Evolutionary conservation across 2,329 filamentous ascomycete species (phyloP).

Genomic region (Beauveria sp.): DNA sequence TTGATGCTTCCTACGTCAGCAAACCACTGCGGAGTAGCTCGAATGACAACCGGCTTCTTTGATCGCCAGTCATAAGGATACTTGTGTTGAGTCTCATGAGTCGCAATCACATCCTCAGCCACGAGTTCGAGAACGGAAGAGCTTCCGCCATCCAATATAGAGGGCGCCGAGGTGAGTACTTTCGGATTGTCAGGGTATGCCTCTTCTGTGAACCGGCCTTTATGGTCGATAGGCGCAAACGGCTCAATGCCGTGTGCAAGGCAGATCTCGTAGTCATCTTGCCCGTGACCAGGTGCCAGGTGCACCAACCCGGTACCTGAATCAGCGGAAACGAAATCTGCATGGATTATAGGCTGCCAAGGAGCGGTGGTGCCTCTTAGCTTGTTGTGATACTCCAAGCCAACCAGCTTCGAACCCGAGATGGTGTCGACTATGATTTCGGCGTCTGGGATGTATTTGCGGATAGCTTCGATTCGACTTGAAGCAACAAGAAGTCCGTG

Average conservation of each 20-base stretch:
- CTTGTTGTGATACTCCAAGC: slow-evolving; percentile 61
- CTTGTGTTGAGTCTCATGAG: slow-evolving; percentile 74
- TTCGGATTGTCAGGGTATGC: slow-evolving; percentile 65
- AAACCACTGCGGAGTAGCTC: slow-evolving; percentile 97
- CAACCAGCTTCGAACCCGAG: slow-evolving; percentile 56
- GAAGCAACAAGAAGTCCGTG: slow-evolving; percentile 65
- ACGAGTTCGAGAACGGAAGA: slow-evolving; percentile 64
- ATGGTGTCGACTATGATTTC: slow-evolving; percentile 49
- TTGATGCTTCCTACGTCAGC: slow-evolving; percentile 85
- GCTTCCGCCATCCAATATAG: slow-evolving; percentile 64
- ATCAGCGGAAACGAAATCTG: slow-evolving; percentile 79
- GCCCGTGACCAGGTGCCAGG: slow-evolving; percentile 86
- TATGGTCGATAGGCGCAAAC: slow-evolving; percentile 75
- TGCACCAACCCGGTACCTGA: slow-evolving; percentile 97
- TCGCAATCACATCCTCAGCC: slow-evolving; percentile 55
- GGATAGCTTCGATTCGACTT: slow-evolving; percentile 57
- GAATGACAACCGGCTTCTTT: slow-evolving; percentile 81
- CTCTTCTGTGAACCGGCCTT: slow-evolving; percentile 71
- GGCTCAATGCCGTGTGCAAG: slow-evolving; percentile 61
- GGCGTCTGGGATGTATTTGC: slow-evolving; percentile 41
- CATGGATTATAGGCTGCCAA: slow-evolving; percentile 66
- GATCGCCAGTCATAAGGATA: slow-evolving; percentile 98
- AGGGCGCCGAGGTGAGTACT: slow-evolving; percentile 56
- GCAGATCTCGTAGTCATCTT: slow-evolving; percentile 90
- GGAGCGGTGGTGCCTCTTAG: slow-evolving; percentile 53